A percentile compares a stretch with the other conserved stretches of the same genome.
Evolutionary conservation across 805 yeast species (phyloP).

Genomic region (Gaillardinia entomophila): DNA sequence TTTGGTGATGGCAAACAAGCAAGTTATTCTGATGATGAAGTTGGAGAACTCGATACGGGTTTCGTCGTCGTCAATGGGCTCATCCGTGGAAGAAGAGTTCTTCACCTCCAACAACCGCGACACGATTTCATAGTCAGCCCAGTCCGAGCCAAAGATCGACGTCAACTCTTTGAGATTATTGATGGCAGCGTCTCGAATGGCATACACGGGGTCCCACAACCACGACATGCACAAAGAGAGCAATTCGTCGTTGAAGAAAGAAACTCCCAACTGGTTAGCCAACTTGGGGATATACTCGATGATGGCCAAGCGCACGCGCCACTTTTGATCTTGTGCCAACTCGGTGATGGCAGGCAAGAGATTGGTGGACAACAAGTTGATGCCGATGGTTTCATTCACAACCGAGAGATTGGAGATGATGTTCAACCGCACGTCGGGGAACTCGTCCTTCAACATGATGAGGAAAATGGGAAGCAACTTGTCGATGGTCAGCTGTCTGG

Average conservation of each 20-base stretch:
- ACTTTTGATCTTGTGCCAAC: constrained; percentile 90
- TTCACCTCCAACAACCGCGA: constrained; percentile 51
- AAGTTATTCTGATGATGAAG: constrained; percentile 88
- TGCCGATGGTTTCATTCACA: constrained; percentile 92
- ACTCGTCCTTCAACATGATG: constrained; percentile 93
- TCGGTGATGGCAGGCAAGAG: constrained; percentile 94
- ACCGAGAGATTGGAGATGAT: constrained; percentile 87
- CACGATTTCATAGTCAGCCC: constrained; percentile 86
- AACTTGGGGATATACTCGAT: constrained; percentile 93
- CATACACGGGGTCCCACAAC: constrained; percentile 97
- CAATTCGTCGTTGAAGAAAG: constrained; percentile 87
- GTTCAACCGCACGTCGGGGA: constrained; percentile 91
- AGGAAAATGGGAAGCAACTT: constrained; percentile 81
- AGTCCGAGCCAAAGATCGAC: constrained; percentile 81
- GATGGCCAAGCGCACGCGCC: constrained; percentile 97
- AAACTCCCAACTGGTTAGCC: constrained; percentile 90
- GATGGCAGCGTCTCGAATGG: constrained; percentile 96
- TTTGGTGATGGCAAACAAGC: constrained; percentile 81
- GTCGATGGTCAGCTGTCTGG: constrained; percentile 78
- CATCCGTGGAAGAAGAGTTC: constrained; percentile 17
- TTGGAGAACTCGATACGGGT: constrained; percentile 51
- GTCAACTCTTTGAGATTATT: constrained; percentile 73
- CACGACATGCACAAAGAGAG: constrained; percentile 92
- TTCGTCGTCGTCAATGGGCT: constrained; percentile 14
- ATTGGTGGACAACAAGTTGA: constrained; percentile 77